phyloP scores from a whole-genome alignment of 163 green algal species.

The Prototheca wickerhamii region DNA sequence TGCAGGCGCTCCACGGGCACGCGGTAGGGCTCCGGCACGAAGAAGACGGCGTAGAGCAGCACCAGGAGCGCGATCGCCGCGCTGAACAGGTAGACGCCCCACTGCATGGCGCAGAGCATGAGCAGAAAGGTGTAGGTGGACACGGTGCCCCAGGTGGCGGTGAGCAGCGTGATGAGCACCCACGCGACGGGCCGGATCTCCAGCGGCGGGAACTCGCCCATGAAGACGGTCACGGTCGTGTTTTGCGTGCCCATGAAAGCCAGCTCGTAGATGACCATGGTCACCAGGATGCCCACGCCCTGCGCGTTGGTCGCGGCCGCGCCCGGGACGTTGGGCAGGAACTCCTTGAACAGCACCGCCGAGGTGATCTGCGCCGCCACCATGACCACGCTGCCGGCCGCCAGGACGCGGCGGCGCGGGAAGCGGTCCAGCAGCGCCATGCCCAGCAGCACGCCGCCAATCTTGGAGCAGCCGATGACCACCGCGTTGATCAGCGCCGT shows the following conservation, averaged over 20 bases:
- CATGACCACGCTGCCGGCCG: background rate
- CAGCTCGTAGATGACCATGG: slow-evolving; percentile 11
- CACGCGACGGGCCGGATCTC: slow-evolving; percentile 5
- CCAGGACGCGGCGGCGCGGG: background rate
- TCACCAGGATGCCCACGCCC: slow-evolving; percentile 4
- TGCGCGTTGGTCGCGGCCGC: slow-evolving; percentile 2
- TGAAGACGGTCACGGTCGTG: slow-evolving; percentile 18
- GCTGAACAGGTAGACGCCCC: background rate
- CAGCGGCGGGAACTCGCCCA: slow-evolving; percentile 4
- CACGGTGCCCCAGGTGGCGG: slow-evolving; percentile 1
- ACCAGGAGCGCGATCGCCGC: background rate
- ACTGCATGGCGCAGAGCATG: slow-evolving; percentile 8
- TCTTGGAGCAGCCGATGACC: slow-evolving; percentile 7
- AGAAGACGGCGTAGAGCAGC: background rate
- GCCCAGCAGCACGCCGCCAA: slow-evolving; percentile 1
- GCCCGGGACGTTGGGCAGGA: background rate
- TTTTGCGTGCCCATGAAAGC: slow-evolving; percentile 54
- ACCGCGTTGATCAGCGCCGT: slow-evolving; percentile 6
- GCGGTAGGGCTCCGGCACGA: slow-evolving; percentile 1
- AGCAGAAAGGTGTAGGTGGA: slow-evolving; percentile 9
- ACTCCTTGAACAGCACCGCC: slow-evolving; percentile 1
- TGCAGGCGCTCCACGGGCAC: slow-evolving; percentile 5
- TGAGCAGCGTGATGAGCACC: slow-evolving; percentile 4
- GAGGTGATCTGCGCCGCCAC: slow-evolving; percentile 2
- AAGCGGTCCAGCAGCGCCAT: slow-evolving; percentile 2